Conservation (phyloP, 75 land plant species). For the Azolla pinnata region DNA sequence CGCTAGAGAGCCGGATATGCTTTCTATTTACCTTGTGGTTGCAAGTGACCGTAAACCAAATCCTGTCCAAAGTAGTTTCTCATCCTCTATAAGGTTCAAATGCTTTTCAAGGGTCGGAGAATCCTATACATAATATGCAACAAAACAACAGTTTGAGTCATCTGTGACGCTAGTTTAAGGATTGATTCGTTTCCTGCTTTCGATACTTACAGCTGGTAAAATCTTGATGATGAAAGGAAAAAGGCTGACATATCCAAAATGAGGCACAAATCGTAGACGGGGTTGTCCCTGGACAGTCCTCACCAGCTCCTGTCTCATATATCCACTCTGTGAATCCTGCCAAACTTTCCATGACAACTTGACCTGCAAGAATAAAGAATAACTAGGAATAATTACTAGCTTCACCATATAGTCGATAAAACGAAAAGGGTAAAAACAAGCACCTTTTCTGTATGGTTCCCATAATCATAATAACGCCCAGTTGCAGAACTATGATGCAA, state of each 20-base stretch:
- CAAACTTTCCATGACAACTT: constrained; percentile 51
- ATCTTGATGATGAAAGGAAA: constrained; percentile 76
- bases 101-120: constrained; percentile 67
- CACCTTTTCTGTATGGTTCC: constrained; percentile 89
- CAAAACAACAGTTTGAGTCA: not conserved
- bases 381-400: no score
- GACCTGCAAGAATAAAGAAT: constrained; percentile 48
- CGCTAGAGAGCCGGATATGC: no score
- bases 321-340: constrained; percentile 21
- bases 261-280: constrained; percentile 61
- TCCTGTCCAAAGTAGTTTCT: constrained; percentile 66
- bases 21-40: constrained; percentile 77
- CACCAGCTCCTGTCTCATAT: constrained; percentile 37
- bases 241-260: constrained; percentile 92
- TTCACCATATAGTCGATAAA: no score
- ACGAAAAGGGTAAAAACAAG: no score
- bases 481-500: constrained; percentile 60
- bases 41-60: constrained; percentile 89
- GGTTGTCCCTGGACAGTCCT: constrained; percentile 55
- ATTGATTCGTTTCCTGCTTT: no score
- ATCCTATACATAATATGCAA: constrained; percentile 31
- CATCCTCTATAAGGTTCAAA: constrained; percentile 55
- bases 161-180: no score
- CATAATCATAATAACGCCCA: constrained; percentile 91
- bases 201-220: constrained; percentile 68